Evolutionary conservation across 2,329 filamentous ascomycete species (phyloP).

Genomic region (Epichloe gansuensis): DNA sequence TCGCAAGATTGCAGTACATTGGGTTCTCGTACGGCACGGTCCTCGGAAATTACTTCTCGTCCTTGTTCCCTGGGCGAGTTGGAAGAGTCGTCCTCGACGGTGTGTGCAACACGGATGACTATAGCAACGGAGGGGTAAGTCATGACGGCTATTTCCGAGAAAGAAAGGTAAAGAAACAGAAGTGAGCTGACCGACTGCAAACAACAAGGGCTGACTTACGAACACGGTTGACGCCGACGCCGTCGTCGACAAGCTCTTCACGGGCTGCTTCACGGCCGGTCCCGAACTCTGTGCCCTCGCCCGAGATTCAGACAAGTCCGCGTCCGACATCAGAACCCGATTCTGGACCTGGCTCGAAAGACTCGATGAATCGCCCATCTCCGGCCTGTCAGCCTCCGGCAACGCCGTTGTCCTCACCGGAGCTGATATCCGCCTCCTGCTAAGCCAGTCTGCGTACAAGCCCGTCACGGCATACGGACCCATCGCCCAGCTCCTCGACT

Average conservation of each 20-base stretch:
- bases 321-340: conserved; percentile 19
- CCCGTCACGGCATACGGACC: conserved; percentile 11
- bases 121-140: conserved; percentile 18
- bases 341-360: conserved; percentile 18
- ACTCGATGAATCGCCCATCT: conserved; percentile 17
- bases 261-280: conserved; percentile 22
- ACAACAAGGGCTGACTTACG: conserved; percentile 19
- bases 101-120: conserved; percentile 25
- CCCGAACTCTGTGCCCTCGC: conserved; percentile 17
- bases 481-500: conserved; percentile 8
- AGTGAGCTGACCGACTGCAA: too few species aligned
- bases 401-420: conserved; percentile 18
- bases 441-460: conserved; percentile 18
- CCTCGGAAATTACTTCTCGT: conserved; percentile 23
- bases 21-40: conserved; percentile 34
- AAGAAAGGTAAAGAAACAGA: neutral
- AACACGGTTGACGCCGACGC: conserved; percentile 26
- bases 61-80: conserved; percentile 24
- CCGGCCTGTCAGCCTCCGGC: conserved; percentile 10
- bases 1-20: conserved; percentile 29
- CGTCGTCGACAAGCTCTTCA: conserved; percentile 21
- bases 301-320: conserved; percentile 12
- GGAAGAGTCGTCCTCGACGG: conserved; percentile 30
- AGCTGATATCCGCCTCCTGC: conserved; percentile 16
- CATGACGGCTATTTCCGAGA: neutral